Evolutionary conservation across 352 stramenopile species (phyloP).

Genomic region (Aphanomyces cochlioides): DNA sequence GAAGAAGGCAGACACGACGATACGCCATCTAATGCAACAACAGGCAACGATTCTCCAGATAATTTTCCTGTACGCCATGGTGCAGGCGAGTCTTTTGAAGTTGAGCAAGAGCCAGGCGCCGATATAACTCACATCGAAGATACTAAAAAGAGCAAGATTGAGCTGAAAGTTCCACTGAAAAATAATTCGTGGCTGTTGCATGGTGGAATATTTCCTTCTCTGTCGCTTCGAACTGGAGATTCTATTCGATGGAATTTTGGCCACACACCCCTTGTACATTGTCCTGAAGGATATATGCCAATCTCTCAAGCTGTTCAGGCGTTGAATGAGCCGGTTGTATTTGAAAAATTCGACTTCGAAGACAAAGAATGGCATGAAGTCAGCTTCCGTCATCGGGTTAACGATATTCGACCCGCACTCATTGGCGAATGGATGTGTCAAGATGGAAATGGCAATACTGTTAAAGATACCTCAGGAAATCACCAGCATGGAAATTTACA

Average conservation of each 20-base stretch:
- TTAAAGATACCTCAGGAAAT: slow-evolving; percentile 41
- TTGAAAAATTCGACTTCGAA: slow-evolving; percentile 59
- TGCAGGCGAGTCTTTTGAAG: not conserved
- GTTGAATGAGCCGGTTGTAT: slow-evolving; percentile 37
- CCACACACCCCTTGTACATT: slow-evolving; percentile 41
- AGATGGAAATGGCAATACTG: slow-evolving; percentile 40
- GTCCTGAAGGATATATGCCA: slow-evolving; percentile 17
- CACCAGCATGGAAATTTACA: slow-evolving; percentile 8
- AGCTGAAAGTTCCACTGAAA: not conserved
- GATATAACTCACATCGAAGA: not conserved
- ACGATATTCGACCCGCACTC: slow-evolving; percentile 49
- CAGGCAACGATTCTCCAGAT: no score
- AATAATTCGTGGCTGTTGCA: slow-evolving; percentile 16
- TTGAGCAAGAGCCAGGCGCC: not conserved
- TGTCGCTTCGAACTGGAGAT: slow-evolving; percentile 33
- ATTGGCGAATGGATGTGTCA: slow-evolving; percentile 61
- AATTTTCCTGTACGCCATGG: not conserved
- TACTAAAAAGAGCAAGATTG: slow-evolving; percentile 1
- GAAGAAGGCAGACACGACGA: not conserved
- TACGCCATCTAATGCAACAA: no score
- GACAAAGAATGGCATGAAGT: slow-evolving; percentile 53
- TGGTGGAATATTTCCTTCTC: slow-evolving; percentile 24
- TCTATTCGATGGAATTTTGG: slow-evolving; percentile 72
- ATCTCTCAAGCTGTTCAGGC: slow-evolving; percentile 20
- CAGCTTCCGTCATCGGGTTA: slow-evolving; percentile 56